Percentiles rank a stretch among this genome's conserved stretches.
phyloP scores from a whole-genome alignment of 768 basidiomycete species.

The Kwoniella heveanensis region DNA sequence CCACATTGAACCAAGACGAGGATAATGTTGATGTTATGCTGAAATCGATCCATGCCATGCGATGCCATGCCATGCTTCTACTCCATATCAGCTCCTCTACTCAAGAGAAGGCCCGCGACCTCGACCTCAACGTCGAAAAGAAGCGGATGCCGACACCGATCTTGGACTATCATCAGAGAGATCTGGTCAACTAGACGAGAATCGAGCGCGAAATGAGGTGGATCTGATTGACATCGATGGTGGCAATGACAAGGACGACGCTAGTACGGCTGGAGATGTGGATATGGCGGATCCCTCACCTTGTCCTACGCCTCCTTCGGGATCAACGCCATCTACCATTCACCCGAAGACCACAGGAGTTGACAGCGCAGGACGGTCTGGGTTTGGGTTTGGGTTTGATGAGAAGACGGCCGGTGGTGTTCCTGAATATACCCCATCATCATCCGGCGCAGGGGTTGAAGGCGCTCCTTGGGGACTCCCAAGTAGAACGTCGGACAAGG shows the following conservation, averaged over 20 bases:
- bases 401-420: too few relatives aligned
- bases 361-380: too few relatives aligned
- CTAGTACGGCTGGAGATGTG: not conserved
- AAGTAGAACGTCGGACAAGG: too few relatives aligned
- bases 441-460: too few relatives aligned
- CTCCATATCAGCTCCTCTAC: not conserved
- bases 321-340: not conserved
- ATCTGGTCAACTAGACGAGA: not conserved
- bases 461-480: too few relatives aligned
- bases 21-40: too few relatives aligned
- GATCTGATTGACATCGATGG: not conserved
- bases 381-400: too few relatives aligned
- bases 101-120: slow-evolving; percentile 17
- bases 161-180: not conserved
- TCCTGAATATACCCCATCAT: too few relatives aligned
- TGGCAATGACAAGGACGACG: not conserved
- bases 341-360: not conserved
- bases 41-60: too few relatives aligned
- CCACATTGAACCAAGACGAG: too few relatives aligned
- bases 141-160: not conserved
- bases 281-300: not conserved
- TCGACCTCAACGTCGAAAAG: not conserved
- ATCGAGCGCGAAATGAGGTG: not conserved
- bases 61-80: too few relatives aligned
- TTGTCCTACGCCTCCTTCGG: not conserved